phyloP scores from a whole-genome alignment of 352 stramenopile species.

The Globisporangium polare region DNA sequence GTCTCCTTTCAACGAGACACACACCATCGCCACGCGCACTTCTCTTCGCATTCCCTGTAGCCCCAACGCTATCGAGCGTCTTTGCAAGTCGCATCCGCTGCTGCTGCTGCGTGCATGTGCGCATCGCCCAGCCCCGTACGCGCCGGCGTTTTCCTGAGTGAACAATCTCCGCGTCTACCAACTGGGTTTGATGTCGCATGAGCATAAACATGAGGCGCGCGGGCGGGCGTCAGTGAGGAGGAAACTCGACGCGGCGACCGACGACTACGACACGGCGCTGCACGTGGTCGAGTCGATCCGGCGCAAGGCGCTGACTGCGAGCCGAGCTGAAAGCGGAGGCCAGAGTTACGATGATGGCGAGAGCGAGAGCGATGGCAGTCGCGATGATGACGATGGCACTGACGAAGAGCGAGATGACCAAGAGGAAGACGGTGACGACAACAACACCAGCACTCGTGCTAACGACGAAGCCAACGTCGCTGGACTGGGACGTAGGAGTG shows the following conservation, averaged over 20 bases:
- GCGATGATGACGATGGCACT: not conserved
- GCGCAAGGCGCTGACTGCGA: constrained; percentile 14
- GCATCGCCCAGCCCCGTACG: too few species aligned
- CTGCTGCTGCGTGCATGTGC: too few species aligned
- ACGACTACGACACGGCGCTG: constrained; percentile 18
- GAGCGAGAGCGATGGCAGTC: not conserved
- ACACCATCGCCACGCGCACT: too few species aligned
- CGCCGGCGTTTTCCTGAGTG: too few species aligned
- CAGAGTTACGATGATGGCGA: not conserved
- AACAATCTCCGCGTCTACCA: too few species aligned
- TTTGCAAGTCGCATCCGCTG: too few species aligned
- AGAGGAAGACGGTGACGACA: not conserved
- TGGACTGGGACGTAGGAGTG: too few species aligned
- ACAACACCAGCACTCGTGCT: not conserved
- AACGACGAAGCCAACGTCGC: not conserved
- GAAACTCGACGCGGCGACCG: not conserved
- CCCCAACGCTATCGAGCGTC: too few species aligned
- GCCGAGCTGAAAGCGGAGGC: not conserved
- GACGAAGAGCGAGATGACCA: not conserved
- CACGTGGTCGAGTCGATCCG: constrained; percentile 18
- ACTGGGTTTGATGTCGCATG: constrained; percentile 5
- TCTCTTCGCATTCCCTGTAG: too few species aligned
- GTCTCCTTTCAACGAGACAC: too few species aligned
- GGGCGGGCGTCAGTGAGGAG: not conserved
- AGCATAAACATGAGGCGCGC: constrained; percentile 1